phyloP scores from a whole-genome alignment of 2,329 filamentous ascomycete genomes.

The Paracamarosporium sp. region DNA sequence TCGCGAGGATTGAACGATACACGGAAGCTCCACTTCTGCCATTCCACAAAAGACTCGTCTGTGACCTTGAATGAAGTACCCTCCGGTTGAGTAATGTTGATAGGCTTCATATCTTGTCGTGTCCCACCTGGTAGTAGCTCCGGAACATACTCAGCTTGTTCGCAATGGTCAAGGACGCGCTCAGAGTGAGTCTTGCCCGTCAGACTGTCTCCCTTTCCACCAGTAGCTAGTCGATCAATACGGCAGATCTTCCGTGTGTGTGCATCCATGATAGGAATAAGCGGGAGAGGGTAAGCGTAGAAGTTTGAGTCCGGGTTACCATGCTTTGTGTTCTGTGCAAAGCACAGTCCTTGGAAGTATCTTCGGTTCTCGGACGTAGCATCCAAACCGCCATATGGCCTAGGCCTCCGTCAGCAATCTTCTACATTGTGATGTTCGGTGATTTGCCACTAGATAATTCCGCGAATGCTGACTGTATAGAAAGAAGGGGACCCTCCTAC shows the following conservation, averaged over 20 bases:
- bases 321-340: conserved; percentile 55
- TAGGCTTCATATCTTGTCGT: conserved; percentile 64
- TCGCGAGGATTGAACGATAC: conserved; percentile 54
- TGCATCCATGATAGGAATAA: conserved; percentile 47
- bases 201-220: conserved; percentile 45
- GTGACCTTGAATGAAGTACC: conserved; percentile 70
- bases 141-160: conserved; percentile 57
- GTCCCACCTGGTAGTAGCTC: conserved; percentile 48
- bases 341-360: conserved; percentile 63
- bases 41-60: conserved; percentile 52
- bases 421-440: not conserved
- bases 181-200: conserved; percentile 48
- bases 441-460: no score
- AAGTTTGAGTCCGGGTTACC: conserved; percentile 53
- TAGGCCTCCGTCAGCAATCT: conserved; percentile 2
- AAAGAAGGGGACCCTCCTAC: no score
- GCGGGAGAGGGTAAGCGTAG: conserved; percentile 48
- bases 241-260: conserved; percentile 43
- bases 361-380: conserved; percentile 54
- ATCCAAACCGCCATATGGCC: conserved; percentile 62
- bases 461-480: no score
- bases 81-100: conserved; percentile 75
- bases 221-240: conserved; percentile 45
- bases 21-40: conserved; percentile 55
- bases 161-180: conserved; percentile 56